A percentile compares a stretch with the other conserved stretches of the same genome.
phyloP scores from a whole-genome alignment of 768 basidiomycete genomes.

The Plicaturopsis crispa region DNA sequence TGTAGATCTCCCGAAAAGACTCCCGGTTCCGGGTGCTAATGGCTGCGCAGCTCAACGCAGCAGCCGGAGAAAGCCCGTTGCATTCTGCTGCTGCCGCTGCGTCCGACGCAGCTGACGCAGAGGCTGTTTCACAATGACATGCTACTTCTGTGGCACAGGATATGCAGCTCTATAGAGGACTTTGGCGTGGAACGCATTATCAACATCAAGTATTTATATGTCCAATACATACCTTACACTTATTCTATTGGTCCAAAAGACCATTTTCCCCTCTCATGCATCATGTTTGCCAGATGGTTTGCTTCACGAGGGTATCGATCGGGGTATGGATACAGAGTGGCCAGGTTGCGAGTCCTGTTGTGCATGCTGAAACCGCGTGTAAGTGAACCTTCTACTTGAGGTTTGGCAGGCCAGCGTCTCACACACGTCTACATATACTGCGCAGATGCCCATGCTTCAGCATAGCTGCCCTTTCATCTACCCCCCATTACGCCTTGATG shows the following conservation, averaged over 20 bases:
- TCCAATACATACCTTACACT: neutral
- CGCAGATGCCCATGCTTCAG: neutral
- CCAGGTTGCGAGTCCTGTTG: no score
- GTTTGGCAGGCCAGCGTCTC: neutral
- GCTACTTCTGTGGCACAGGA: neutral
- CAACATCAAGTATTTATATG: neutral
- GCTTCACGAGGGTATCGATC: no score
- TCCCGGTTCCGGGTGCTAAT: slow-evolving; percentile 83
- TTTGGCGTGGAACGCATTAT: neutral
- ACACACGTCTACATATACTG: neutral
- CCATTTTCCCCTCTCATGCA: neutral
- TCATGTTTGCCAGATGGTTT: no score
- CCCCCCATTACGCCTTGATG: neutral
- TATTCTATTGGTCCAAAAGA: neutral
- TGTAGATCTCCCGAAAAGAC: slow-evolving; percentile 53
- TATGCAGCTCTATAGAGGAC: neutral
- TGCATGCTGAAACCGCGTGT: no score
- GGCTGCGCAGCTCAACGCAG: slow-evolving; percentile 78
- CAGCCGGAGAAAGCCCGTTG: slow-evolving; percentile 10
- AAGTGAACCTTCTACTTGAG: neutral
- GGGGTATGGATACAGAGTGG: no score
- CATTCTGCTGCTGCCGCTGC: slow-evolving; percentile 11
- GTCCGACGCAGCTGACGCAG: neutral
- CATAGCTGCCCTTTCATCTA: neutral
- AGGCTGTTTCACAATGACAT: neutral